Conservation (phyloP, 495 filamentous ascomycete genomes). For the Gamarada debralockiae region DNA sequence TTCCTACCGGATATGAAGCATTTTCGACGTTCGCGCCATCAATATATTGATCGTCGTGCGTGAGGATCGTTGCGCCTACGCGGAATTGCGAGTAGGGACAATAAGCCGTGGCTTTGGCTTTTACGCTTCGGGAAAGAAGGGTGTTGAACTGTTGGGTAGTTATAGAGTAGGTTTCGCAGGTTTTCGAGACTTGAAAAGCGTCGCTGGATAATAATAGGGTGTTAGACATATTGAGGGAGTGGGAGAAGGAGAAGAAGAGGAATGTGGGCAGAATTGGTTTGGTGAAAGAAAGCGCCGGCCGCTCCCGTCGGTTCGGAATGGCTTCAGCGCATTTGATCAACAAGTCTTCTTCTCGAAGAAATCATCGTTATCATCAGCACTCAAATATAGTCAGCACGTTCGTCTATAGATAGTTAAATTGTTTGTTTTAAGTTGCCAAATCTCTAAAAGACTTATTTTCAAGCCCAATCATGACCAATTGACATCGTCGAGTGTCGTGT, state of each 20-base stretch:
- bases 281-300: background rate
- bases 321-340: too few relatives aligned
- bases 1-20: slow-evolving; percentile 85
- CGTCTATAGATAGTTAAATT: too few relatives aligned
- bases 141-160: slow-evolving; percentile 54
- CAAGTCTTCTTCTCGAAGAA: too few relatives aligned
- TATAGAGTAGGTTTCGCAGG: slow-evolving; percentile 41
- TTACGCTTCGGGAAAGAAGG: slow-evolving; percentile 53
- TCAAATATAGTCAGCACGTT: too few relatives aligned
- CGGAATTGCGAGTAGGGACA: slow-evolving; percentile 94
- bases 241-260: background rate
- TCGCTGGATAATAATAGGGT: slow-evolving; percentile 10
- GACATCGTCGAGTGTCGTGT: too few relatives aligned
- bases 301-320: too few relatives aligned
- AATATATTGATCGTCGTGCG: slow-evolving; percentile 55
- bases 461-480: too few relatives aligned
- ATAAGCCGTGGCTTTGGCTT: slow-evolving; percentile 74
- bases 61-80: slow-evolving; percentile 80
- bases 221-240: slow-evolving; percentile 9
- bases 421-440: too few relatives aligned
- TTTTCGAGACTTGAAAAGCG: slow-evolving; percentile 9
- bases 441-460: too few relatives aligned
- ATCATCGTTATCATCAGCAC: too few relatives aligned
- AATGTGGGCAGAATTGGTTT: background rate
- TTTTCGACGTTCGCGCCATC: slow-evolving; percentile 92